Conservation (phyloP, 2,329 filamentous ascomycete species). For the Colletotrichum nymphaeae region DNA sequence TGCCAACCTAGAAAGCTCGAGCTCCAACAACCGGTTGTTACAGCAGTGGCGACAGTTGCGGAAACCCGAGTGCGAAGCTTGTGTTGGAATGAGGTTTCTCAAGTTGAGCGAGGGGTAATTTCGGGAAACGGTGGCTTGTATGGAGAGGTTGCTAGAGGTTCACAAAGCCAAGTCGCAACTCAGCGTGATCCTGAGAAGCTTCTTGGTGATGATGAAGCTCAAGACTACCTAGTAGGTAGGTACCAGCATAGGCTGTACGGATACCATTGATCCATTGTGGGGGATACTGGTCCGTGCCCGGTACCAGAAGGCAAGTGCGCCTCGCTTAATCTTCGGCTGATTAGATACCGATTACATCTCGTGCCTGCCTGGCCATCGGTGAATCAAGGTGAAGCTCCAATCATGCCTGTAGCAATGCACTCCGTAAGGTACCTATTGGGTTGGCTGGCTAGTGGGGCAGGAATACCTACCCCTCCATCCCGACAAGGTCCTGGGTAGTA, state of each 20-base stretch:
- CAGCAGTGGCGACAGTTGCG: background rate
- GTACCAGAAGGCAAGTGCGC: background rate
- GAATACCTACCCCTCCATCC: background rate
- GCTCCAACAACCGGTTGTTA: background rate
- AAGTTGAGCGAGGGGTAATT: background rate
- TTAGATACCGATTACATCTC: background rate
- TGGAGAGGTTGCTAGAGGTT: background rate
- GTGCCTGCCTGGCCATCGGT: background rate
- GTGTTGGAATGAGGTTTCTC: background rate
- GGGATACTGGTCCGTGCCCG: constrained; percentile 23
- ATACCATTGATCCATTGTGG: constrained; percentile 9
- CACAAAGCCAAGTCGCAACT: background rate
- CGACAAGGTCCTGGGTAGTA: background rate
- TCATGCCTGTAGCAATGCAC: no score
- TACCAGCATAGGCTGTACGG: constrained; percentile 1
- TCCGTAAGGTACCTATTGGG: no score
- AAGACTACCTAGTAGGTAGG: background rate
- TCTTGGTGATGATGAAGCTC: constrained; percentile 9
- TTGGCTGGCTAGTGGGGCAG: background rate
- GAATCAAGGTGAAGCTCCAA: background rate
- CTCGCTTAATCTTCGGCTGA: constrained; percentile 22
- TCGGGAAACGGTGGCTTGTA: background rate
- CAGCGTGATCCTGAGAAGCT: constrained; percentile 12
- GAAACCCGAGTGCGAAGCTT: background rate
- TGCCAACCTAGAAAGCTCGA: constrained; percentile 11